A percentile compares a stretch with the other conserved stretches of the same genome.
phyloP scores from a whole-genome alignment of 441 rosid genomes.

The Brassica balearica region DNA sequence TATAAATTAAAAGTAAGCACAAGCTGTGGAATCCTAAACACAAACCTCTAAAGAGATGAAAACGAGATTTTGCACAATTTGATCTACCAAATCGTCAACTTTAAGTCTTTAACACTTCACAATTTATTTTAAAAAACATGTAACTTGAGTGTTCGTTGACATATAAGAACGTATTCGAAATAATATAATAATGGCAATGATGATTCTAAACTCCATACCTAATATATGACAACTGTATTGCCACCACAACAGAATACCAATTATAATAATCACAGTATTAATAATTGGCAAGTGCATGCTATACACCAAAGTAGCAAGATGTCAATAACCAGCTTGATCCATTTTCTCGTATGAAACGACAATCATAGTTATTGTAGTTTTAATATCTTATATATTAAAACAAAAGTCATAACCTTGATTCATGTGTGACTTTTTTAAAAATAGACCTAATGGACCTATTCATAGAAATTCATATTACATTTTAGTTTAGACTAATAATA shows the following conservation, averaged over 20 bases:
- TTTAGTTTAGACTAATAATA: too few relatives aligned
- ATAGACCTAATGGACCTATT: too few relatives aligned
- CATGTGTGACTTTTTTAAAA: too few relatives aligned
- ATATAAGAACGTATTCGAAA: slow-evolving; percentile 24
- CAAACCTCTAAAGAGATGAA: slow-evolving; percentile 37
- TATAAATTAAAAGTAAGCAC: not conserved
- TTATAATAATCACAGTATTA: slow-evolving; percentile 10
- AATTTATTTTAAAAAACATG: slow-evolving; percentile 16
- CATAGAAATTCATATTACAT: too few relatives aligned
- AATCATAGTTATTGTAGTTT: not conserved
- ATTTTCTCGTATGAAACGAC: not conserved
- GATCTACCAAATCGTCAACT: slow-evolving; percentile 44
- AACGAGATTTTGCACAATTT: slow-evolving; percentile 34
- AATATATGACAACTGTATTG: slow-evolving; percentile 37
- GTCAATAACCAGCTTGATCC: not conserved
- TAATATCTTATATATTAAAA: too few relatives aligned
- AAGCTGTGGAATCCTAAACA: slow-evolving; percentile 48
- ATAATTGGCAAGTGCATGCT: slow-evolving; percentile 17
- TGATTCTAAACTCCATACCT: slow-evolving; percentile 38
- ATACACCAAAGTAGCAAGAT: not conserved
- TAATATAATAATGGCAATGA: slow-evolving; percentile 30
- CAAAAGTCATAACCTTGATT: too few relatives aligned
- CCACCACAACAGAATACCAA: slow-evolving; percentile 29
- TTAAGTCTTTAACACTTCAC: slow-evolving; percentile 41
- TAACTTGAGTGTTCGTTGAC: slow-evolving; percentile 43